Evolutionary conservation across 1,139 yeast genomes (phyloP).

Genomic region (Diutina rugosa): DNA sequence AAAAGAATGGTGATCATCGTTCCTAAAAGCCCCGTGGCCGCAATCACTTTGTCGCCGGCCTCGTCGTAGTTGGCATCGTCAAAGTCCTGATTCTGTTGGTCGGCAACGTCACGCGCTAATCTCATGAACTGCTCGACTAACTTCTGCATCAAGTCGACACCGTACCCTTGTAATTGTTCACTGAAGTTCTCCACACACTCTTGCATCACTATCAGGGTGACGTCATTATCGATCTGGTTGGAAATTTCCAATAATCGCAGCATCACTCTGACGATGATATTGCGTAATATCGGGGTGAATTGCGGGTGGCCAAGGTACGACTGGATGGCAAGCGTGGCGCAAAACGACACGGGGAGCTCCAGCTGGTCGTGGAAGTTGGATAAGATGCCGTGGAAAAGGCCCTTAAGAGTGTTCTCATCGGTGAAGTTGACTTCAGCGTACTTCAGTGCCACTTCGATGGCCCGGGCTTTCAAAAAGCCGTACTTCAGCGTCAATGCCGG

Average conservation of each 20-base stretch:
- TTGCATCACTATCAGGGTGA: slow-evolving; percentile 85
- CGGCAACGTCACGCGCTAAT: slow-evolving; percentile 57
- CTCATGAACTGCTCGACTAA: slow-evolving; percentile 72
- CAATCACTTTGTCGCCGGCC: slow-evolving; percentile 68
- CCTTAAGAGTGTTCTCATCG: slow-evolving; percentile 33
- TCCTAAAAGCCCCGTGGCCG: slow-evolving; percentile 77
- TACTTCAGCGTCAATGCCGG: slow-evolving; percentile 57
- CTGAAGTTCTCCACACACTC: slow-evolving; percentile 87
- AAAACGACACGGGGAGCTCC: slow-evolving; percentile 67
- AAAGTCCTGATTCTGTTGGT: slow-evolving; percentile 36
- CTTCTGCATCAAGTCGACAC: slow-evolving; percentile 72
- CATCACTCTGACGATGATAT: slow-evolving; percentile 71
- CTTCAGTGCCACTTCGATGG: slow-evolving; percentile 65
- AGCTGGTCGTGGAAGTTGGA: slow-evolving; percentile 36
- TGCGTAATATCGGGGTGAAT: slow-evolving; percentile 55
- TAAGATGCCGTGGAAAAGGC: slow-evolving; percentile 56
- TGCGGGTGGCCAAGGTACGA: slow-evolving; percentile 54
- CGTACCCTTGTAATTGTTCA: slow-evolving; percentile 86
- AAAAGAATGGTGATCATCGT: slow-evolving; percentile 81
- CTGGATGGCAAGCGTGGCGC: slow-evolving; percentile 80
- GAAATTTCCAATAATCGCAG: slow-evolving; percentile 64
- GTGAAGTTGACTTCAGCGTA: slow-evolving; percentile 54
- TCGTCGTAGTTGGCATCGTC: slow-evolving; percentile 32
- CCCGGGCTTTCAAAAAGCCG: slow-evolving; percentile 74
- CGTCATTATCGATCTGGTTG: slow-evolving; percentile 77